phyloP scores from a whole-genome alignment of 257 asterid species.

The Nicotiana otophora region DNA sequence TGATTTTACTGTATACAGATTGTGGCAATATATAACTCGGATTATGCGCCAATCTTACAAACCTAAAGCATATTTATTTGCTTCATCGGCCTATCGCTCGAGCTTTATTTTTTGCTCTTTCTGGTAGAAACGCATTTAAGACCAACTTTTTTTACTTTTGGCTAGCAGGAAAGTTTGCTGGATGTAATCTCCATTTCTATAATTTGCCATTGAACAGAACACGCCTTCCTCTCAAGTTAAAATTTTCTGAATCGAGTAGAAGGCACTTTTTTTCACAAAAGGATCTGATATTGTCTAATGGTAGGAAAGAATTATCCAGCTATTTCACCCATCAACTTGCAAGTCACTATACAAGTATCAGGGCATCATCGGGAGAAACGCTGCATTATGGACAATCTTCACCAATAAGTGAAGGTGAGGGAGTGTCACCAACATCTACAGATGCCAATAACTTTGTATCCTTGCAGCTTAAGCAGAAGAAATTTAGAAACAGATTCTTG shows the following conservation, averaged over 20 bases:
- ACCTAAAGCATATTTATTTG: neutral
- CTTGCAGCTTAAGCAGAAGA: constrained; percentile 30
- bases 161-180: constrained; percentile 35
- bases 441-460: constrained; percentile 14
- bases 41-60: neutral
- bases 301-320: constrained; percentile 19
- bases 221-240: constrained; percentile 20
- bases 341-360: constrained; percentile 19
- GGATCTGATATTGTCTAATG: constrained; percentile 16
- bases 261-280: constrained; percentile 23
- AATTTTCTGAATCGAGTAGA: constrained; percentile 24
- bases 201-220: constrained; percentile 21
- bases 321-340: constrained; percentile 12
- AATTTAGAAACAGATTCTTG: constrained; percentile 71
- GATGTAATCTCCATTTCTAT: constrained; percentile 14
- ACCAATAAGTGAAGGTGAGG: constrained; percentile 26
- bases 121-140: neutral
- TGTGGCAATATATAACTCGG: neutral
- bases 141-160: neutral
- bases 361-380: constrained; percentile 54
- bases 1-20: neutral
- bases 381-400: constrained; percentile 36
- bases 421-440: constrained; percentile 14
- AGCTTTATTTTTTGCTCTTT: neutral
- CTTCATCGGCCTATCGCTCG: neutral